phyloP scores from a whole-genome alignment of 192 early-diverging fungal genomes.

The Paraglomus brasilianum region DNA sequence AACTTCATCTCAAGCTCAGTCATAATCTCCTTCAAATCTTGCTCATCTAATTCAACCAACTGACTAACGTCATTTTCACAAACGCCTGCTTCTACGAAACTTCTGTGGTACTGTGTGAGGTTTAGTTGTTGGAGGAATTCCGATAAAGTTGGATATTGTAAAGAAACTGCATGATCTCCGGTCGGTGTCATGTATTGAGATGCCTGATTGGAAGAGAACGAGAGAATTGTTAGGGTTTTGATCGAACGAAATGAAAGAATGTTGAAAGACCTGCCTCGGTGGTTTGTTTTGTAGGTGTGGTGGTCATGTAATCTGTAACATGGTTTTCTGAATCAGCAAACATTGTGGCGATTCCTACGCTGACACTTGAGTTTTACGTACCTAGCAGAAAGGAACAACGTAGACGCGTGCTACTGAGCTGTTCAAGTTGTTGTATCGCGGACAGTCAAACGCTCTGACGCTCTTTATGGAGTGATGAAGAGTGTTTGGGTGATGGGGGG shows the following conservation, averaged over 20 bases:
- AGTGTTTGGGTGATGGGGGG: neutral
- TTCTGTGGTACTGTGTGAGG: conserved; percentile 47
- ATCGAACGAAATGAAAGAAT: no score
- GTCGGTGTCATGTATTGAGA: neutral
- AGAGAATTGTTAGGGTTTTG: conserved; percentile 1
- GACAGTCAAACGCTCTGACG: conserved; percentile 17
- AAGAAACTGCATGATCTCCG: neutral
- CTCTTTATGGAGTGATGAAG: neutral
- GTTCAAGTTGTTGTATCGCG: neutral
- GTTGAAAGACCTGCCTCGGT: neutral
- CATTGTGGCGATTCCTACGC: neutral
- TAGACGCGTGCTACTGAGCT: neutral
- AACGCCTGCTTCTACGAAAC: conserved; percentile 49
- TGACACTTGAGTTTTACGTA: neutral
- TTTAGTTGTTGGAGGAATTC: conserved; percentile 50
- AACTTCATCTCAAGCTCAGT: conserved; percentile 48
- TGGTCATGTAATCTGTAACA: neutral
- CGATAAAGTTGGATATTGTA: conserved; percentile 35
- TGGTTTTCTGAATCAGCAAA: neutral
- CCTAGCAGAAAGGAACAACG: neutral
- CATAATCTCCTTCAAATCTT: conserved; percentile 50
- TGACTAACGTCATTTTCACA: conserved; percentile 48
- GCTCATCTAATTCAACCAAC: conserved; percentile 50
- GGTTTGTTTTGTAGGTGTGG: conserved; percentile 5
- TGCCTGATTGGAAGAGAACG: neutral